phyloP scores from a whole-genome alignment of 2,329 filamentous ascomycete species.

The Allantophomopsis lycopodina region DNA sequence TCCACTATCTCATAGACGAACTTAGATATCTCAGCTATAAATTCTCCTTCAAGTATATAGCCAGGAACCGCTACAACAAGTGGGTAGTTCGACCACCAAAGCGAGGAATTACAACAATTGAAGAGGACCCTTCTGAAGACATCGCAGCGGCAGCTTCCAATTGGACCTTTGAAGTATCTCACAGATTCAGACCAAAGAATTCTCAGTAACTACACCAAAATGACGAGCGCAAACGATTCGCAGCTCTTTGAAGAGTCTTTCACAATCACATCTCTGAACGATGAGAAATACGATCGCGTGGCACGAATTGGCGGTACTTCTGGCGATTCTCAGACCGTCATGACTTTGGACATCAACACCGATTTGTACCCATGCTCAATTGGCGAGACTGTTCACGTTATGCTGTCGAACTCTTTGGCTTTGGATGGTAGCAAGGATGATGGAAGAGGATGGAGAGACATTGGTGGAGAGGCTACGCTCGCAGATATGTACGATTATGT shows the following conservation, averaged over 20 bases:
- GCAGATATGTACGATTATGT: constrained; percentile 82
- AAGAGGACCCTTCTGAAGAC: too few relatives aligned
- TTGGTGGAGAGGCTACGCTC: constrained; percentile 42
- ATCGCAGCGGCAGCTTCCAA: too few relatives aligned
- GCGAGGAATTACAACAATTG: too few relatives aligned
- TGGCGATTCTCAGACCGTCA: constrained; percentile 57
- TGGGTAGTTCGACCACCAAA: too few relatives aligned
- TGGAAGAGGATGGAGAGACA: constrained; percentile 69
- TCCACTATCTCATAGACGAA: too few relatives aligned
- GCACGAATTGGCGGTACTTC: constrained; percentile 71
- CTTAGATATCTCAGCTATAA: too few relatives aligned
- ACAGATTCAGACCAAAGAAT: too few relatives aligned
- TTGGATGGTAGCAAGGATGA: constrained; percentile 76
- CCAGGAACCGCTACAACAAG: too few relatives aligned
- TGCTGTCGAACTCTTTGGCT: constrained; percentile 72
- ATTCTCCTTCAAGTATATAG: too few relatives aligned
- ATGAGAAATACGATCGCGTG: constrained; percentile 89
- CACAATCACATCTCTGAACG: constrained; percentile 65
- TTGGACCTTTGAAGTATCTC: too few relatives aligned
- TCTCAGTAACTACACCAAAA: constrained; percentile 9
- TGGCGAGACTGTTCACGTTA: constrained; percentile 67
- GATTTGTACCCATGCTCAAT: constrained; percentile 72
- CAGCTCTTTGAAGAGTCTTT: constrained; percentile 92
- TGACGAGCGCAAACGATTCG: constrained; percentile 60
- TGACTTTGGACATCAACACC: constrained; percentile 86